Conservation (phyloP, 306 rosid species). For the Castanea mollissima region DNA sequence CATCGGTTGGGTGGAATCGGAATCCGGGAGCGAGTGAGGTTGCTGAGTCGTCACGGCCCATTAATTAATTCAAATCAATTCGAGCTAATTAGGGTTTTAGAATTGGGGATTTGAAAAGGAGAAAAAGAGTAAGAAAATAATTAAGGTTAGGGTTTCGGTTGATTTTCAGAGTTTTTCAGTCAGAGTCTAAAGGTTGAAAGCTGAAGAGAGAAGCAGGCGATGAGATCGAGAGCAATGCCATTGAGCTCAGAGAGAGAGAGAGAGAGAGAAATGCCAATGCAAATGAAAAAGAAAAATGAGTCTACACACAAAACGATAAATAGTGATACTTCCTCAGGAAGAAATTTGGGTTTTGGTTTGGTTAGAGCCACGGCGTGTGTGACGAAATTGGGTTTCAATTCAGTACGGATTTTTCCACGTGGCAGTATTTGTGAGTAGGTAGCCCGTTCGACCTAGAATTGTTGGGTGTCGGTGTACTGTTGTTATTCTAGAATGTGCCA, state of each 20-base stretch:
- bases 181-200: not conserved
- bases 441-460: too few species aligned
- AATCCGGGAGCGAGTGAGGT: conserved; percentile 71
- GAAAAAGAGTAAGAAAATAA: not conserved
- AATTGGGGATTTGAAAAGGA: conserved; percentile 15
- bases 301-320: too few species aligned
- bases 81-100: not conserved
- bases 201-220: not conserved
- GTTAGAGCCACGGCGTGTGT: not conserved
- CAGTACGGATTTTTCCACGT: not conserved
- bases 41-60: conserved; percentile 37
- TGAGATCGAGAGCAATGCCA: too few species aligned
- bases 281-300: accelerated
- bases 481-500: not conserved
- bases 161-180: not conserved
- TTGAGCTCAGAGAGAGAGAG: too few species aligned
- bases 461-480: not conserved
- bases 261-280: too few species aligned
- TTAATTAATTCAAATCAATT: conserved; percentile 5
- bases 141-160: not conserved
- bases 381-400: not conserved
- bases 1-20: conserved; percentile 96
- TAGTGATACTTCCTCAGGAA: too few species aligned
- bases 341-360: not conserved
- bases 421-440: not conserved